These are phyloP conservation scores for Nectriaceae sp. DNA, from an alignment of 2,329 filamentous ascomycete species.

Conservation along the genomic window DNA sequence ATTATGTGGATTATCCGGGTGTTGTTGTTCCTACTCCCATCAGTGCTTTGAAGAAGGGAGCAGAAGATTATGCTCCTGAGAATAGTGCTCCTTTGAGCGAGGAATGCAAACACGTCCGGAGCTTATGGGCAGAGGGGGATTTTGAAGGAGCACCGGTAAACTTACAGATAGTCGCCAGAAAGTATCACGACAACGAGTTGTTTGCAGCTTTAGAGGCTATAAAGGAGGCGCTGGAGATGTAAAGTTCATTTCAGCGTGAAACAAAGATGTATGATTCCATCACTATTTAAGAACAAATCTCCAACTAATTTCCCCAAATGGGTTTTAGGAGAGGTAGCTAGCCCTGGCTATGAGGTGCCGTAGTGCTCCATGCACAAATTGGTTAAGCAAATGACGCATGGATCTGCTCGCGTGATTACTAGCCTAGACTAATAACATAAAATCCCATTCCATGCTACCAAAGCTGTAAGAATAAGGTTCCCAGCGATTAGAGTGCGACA, in stretches of 20 bases:
- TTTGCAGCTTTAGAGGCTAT: neutral
- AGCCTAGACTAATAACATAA: no score
- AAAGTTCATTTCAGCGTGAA: neutral
- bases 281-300: no score
- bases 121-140: constrained; percentile 34
- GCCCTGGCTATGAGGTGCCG: no score
- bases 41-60: constrained; percentile 19
- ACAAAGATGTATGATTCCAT: neutral
- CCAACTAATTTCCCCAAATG: no score
- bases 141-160: constrained; percentile 37
- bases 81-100: neutral
- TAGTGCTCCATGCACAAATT: no score
- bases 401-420: no score
- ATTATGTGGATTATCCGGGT: constrained; percentile 38
- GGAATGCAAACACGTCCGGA: constrained; percentile 23
- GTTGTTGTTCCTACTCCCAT: constrained; percentile 36
- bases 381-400: no score
- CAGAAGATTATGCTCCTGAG: constrained; percentile 25
- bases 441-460: no score
- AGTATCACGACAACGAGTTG: constrained; percentile 32
- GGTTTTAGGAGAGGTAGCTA: no score
- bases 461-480: no score
- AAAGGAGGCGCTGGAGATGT: neutral
- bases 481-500: no score
- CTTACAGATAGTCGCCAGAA: constrained; percentile 36